Base-by-base conservation (phyloP, 2,329 filamentous ascomycete species). In the Xylariomycetidae sp. region DNA sequence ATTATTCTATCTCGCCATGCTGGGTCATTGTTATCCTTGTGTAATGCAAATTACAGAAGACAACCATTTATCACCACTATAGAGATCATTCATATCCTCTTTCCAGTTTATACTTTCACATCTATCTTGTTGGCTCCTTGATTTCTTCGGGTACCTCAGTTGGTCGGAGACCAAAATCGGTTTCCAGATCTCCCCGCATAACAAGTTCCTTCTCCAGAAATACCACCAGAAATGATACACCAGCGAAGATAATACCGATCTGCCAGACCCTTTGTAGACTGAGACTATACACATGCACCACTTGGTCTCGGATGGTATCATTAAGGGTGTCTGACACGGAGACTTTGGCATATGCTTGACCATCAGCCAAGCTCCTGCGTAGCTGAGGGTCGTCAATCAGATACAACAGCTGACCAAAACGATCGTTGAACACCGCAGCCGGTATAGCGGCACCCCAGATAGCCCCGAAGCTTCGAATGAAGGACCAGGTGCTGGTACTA, bases 381-480 rank as follows among this genome's bases (percentile, higher is more conserved):
- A n/a, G 8, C 20, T 8, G 8, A 8, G 20, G 8, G n/a, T 23
- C 20, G 8, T 23, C n/a, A 23, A 23, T 23, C 8, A n/a, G 8
- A n/a, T 23, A 23, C 8, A 23, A n/a, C 8, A 8, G n/a, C 8
- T 8, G 8, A 8, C n/a, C 14, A 11, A 33, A 35, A 6, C 29
- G 20, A 25, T 33, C 25, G 17, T 36, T 36, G 40, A 64, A 65
- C 15, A 64, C 52, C 2, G 51, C 43, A 1, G 51, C 51, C 2
- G 55, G 56, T 10, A 67, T 52, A 1, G 57, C 53, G 2, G 64
- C 54, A 11, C 63, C 63, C 26, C 64, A 52, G 8, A 61, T 54
- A 16, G 53, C 48, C 1, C 65, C 65, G n/a, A 67, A 56, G 16
- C 49, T 55, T 6, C 64, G 51, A 33, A 61, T 48, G 40, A 66